These are phyloP conservation scores for Setaria italica DNA, from an alignment of 202 grass and related monocot genomes.

Conservation along the genomic window DNA sequence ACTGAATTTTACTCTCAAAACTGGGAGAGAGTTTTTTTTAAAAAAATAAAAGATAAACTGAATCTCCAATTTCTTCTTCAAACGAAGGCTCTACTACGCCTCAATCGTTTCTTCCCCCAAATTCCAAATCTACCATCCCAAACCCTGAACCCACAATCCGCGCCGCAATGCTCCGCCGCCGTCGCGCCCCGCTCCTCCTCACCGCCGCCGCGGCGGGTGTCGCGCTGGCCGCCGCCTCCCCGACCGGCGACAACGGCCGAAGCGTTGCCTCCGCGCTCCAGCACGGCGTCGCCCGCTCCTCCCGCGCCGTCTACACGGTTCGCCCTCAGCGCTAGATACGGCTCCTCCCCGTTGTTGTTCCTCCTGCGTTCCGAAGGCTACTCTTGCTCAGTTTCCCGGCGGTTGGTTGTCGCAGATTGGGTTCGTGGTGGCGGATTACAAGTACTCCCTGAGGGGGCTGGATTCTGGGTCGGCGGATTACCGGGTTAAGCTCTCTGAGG, in stretches of 20 bases:
- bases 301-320: constrained; percentile 76
- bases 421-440: constrained; percentile 82
- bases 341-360: neutral
- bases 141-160: neutral
- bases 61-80: no score
- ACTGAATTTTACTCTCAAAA: no score
- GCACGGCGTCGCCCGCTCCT: constrained; percentile 74
- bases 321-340: neutral
- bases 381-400: constrained; percentile 11
- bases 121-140: neutral
- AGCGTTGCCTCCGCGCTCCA: constrained; percentile 44
- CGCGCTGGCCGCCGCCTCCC: constrained; percentile 33
- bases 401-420: constrained; percentile 60
- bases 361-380: neutral
- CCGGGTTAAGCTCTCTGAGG: constrained; percentile 77
- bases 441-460: constrained; percentile 66
- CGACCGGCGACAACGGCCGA: constrained; percentile 28
- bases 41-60: no score
- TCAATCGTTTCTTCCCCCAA: neutral
- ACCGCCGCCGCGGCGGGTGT: constrained; percentile 42
- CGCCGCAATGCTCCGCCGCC: neutral
- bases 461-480: constrained; percentile 61
- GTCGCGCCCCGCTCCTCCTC: constrained; percentile 50
- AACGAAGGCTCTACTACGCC: no score
- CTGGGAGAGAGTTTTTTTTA: no score